Evolutionary conservation across 2,329 filamentous ascomycete species (phyloP).

Genomic region (Cladobotryum protrusum): DNA sequence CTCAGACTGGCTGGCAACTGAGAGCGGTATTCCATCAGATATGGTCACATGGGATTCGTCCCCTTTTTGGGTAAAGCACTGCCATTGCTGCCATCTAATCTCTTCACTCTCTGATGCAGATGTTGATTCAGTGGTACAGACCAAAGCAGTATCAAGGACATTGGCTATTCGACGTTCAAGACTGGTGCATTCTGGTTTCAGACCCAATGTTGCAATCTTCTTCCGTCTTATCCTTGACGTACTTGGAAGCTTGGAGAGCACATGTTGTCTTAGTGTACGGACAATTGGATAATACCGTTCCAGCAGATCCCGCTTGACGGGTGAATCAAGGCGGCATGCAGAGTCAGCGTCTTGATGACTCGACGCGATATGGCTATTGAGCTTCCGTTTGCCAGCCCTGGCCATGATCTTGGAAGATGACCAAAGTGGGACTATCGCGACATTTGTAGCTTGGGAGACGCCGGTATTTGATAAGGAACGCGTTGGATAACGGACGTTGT

Average conservation of each 20-base stretch:
- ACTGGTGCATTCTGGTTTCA: constrained; percentile 19
- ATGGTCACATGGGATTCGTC: constrained; percentile 53
- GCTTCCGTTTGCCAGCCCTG: constrained; percentile 23
- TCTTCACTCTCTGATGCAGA: constrained; percentile 19
- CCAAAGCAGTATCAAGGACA: constrained; percentile 63
- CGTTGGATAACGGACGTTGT: too few relatives aligned
- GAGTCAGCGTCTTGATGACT: neutral
- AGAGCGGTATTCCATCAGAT: constrained; percentile 38
- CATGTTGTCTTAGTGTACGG: constrained; percentile 62
- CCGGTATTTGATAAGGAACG: too few relatives aligned
- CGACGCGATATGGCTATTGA: constrained; percentile 18
- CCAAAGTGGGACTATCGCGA: constrained; percentile 1
- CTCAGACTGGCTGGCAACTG: constrained; percentile 55
- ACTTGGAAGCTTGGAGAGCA: constrained; percentile 59
- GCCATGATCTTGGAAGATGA: constrained; percentile 18
- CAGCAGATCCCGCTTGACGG: constrained; percentile 55
- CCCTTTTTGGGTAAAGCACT: constrained; percentile 54
- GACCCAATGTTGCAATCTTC: constrained; percentile 46
- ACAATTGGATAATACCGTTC: constrained; percentile 61
- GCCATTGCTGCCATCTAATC: constrained; percentile 49
- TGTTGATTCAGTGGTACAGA: constrained; percentile 41
- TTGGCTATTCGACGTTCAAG: constrained; percentile 40
- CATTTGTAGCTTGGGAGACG: too few relatives aligned
- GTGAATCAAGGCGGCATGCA: constrained; percentile 11
- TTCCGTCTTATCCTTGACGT: constrained; percentile 57